Conservation (phyloP, 306 rosid species). For the Potentilla sterilis region DNA sequence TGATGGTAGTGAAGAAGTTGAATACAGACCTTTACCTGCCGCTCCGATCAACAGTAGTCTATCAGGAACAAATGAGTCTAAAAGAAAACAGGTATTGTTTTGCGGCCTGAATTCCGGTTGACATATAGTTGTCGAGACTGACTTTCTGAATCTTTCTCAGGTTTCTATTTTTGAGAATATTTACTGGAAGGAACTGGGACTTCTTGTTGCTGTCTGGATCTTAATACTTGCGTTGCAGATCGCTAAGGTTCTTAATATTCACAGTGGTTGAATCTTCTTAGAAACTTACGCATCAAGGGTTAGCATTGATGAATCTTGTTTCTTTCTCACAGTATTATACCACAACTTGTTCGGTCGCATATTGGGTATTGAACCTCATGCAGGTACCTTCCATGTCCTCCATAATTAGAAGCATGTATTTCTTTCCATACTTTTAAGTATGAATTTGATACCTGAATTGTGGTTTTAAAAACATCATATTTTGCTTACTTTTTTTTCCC, state of each 20-base stretch:
- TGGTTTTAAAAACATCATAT: neutral
- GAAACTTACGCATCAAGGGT: neutral
- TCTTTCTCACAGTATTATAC: constrained; percentile 44
- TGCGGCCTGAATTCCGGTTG: neutral
- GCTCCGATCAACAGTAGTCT: constrained; percentile 30
- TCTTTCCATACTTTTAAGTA: neutral
- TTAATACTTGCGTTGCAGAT: constrained; percentile 63
- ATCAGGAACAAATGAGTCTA: constrained; percentile 27
- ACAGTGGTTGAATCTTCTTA: neutral
- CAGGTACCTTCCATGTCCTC: constrained; percentile 41
- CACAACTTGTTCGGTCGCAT: constrained; percentile 42
- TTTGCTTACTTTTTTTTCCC: neutral
- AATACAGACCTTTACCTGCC: constrained; percentile 47
- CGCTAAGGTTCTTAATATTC: constrained; percentile 44
- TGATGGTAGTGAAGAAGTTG: constrained; percentile 42
- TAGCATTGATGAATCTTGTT: constrained; percentile 21
- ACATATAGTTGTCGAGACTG: constrained; percentile 3
- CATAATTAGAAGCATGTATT: neutral
- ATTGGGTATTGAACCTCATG: constrained; percentile 52
- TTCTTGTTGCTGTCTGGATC: constrained; percentile 69
- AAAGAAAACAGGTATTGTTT: constrained; percentile 28
- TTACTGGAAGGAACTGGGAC: constrained; percentile 65
- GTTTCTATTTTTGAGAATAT: constrained; percentile 53
- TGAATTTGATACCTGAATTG: neutral
- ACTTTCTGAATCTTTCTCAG: constrained; percentile 29